These are phyloP conservation scores for Secale cereale DNA, from an alignment of 176 grass and related monocot species.

Conservation along the genomic window DNA sequence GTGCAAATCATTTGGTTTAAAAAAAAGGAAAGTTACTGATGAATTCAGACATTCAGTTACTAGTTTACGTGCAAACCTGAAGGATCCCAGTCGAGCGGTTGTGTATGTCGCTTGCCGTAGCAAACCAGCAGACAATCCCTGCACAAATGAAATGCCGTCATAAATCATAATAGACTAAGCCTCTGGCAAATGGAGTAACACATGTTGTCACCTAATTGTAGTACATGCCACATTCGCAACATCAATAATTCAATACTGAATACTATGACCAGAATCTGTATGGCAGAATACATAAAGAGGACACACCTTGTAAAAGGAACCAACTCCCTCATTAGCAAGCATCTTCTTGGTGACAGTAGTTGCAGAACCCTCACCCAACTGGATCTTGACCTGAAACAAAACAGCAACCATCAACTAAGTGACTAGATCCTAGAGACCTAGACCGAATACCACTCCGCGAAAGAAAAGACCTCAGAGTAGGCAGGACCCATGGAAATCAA, in stretches of 20 bases:
- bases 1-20: background rate
- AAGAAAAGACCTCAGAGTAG: background rate
- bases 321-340: constrained; percentile 64
- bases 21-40: background rate
- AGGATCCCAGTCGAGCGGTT: constrained; percentile 77
- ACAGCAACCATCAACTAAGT: background rate
- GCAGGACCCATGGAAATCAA: background rate
- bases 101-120: constrained; percentile 90
- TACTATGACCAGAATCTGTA: background rate
- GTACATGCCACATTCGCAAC: background rate
- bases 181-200: background rate
- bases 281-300: background rate
- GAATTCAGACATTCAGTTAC: constrained; percentile 1
- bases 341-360: constrained; percentile 61
- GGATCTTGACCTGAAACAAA: constrained; percentile 74
- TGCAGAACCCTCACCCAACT: constrained; percentile 81
- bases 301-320: constrained; percentile 77
- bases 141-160: constrained; percentile 16
- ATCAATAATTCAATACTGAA: background rate
- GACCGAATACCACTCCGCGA: background rate
- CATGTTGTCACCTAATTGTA: background rate
- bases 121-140: constrained; percentile 90
- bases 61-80: constrained; percentile 45
- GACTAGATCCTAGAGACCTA: background rate
- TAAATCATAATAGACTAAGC: background rate